phyloP scores from a whole-genome alignment of 2,329 filamentous ascomycete genomes.

The Aspergillus pseudotamarii region DNA sequence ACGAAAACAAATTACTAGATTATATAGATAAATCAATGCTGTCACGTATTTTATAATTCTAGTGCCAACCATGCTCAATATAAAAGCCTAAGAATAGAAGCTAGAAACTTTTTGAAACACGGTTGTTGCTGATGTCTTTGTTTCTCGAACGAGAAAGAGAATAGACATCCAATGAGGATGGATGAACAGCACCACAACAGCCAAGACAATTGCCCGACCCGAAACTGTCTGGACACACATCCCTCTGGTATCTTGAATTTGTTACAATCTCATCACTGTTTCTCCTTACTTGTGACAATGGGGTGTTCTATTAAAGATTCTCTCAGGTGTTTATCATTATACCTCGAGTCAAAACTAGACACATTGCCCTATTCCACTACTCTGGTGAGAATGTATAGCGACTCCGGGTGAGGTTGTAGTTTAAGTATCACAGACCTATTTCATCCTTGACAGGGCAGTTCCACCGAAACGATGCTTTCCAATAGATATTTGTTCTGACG shows the following conservation, averaged over 20 bases:
- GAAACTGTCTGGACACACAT: neutral
- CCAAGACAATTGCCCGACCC: neutral
- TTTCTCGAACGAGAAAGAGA: neutral
- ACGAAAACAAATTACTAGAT: neutral
- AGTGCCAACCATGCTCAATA: neutral
- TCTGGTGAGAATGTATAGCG: neutral
- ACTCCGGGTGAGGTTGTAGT: neutral
- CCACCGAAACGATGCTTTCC: neutral
- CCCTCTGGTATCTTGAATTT: neutral
- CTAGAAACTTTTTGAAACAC: neutral
- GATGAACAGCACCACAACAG: no score
- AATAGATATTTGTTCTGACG: neutral
- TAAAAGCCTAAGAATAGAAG: neutral
- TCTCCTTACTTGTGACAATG: neutral
- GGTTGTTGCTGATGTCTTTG: neutral
- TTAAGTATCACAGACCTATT: neutral
- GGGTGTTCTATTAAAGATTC: neutral
- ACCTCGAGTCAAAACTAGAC: neutral
- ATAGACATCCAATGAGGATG: neutral
- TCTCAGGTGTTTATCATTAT: neutral
- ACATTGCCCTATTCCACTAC: no score
- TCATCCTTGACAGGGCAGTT: neutral
- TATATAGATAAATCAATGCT: neutral
- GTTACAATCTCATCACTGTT: neutral
- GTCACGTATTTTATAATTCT: neutral